A percentile compares a stretch with the other conserved stretches of the same genome.
These are phyloP conservation scores for Pseudocercospora fijiensis DNA, from an alignment of 2,329 filamentous ascomycete species.

Conservation along the genomic window DNA sequence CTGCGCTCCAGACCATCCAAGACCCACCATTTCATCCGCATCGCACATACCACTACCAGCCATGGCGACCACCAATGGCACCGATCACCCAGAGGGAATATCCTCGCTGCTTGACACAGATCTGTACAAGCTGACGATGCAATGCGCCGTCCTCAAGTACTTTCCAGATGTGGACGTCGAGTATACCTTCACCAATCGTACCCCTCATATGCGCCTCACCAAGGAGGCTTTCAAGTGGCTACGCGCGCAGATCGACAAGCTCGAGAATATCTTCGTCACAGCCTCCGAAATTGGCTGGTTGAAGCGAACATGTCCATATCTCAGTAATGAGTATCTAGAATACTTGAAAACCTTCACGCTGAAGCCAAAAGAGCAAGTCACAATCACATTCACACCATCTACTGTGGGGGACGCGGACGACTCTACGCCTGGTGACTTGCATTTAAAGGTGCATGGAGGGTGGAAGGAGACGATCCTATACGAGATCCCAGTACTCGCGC, in stretches of 20 bases:
- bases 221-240: conserved; percentile 83
- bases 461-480: conserved; percentile 98
- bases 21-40: not conserved
- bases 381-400: conserved; percentile 61
- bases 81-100: conserved; percentile 38
- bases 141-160: conserved; percentile 92
- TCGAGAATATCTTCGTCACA: conserved; percentile 77
- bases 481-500: conserved; percentile 87
- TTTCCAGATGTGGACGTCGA: conserved; percentile 79
- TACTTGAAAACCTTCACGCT: conserved; percentile 82
- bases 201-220: conserved; percentile 86
- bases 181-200: conserved; percentile 94
- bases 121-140: conserved; percentile 98
- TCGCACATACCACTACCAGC: not conserved
- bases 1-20: not conserved
- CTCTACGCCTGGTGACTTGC: conserved; percentile 63
- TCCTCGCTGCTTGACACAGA: conserved; percentile 56
- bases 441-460: conserved; percentile 73
- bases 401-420: conserved; percentile 63
- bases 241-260: conserved; percentile 75
- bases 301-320: conserved; percentile 73
- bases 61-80: conserved; percentile 24
- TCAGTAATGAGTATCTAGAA: conserved; percentile 72
- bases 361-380: conserved; percentile 75
- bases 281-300: conserved; percentile 79